A percentile compares a stretch with the other conserved stretches of the same genome.
These are phyloP conservation scores for Ceratocystis colombiana DNA, from an alignment of 2,329 filamentous ascomycete genomes.

Conservation along the genomic window DNA sequence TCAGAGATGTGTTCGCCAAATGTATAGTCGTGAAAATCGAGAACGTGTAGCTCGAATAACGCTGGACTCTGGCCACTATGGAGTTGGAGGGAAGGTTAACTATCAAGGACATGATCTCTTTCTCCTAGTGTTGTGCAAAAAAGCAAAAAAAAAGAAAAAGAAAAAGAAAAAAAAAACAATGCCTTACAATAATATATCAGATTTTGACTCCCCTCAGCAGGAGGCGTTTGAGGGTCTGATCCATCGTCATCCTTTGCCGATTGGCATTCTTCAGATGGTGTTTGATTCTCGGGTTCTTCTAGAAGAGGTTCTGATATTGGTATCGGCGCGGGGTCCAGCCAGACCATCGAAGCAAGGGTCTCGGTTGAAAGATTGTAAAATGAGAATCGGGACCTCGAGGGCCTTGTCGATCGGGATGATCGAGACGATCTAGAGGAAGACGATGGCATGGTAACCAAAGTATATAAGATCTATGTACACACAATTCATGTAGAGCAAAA, in stretches of 20 bases:
- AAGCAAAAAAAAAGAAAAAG: no score
- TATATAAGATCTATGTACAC: no score
- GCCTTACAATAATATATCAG: constrained; percentile 60
- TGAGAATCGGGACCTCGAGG: constrained; percentile 20
- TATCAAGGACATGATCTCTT: not conserved
- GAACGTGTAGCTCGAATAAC: constrained; percentile 81
- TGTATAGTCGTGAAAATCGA: constrained; percentile 67
- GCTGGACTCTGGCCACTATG: constrained; percentile 65
- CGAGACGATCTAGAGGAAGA: constrained; percentile 20
- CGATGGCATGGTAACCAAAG: not conserved
- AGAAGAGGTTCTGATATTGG: constrained; percentile 55
- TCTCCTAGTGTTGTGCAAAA: not conserved
- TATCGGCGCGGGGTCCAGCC: constrained; percentile 76
- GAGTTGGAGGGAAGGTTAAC: not conserved
- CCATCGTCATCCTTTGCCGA: constrained; percentile 35
- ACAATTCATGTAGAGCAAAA: not conserved
- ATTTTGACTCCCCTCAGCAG: constrained; percentile 18
- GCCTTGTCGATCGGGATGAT: constrained; percentile 12
- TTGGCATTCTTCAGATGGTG: constrained; percentile 33
- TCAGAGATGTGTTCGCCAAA: constrained; percentile 68
- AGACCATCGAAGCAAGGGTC: constrained; percentile 47
- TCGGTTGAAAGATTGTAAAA: constrained; percentile 24
- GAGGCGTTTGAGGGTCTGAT: constrained; percentile 47
- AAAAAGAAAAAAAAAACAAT: no score
- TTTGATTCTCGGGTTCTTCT: constrained; percentile 39